Base-by-base conservation (phyloP, 2,329 filamentous ascomycete genomes). In the Epichloe gansuensis region DNA sequence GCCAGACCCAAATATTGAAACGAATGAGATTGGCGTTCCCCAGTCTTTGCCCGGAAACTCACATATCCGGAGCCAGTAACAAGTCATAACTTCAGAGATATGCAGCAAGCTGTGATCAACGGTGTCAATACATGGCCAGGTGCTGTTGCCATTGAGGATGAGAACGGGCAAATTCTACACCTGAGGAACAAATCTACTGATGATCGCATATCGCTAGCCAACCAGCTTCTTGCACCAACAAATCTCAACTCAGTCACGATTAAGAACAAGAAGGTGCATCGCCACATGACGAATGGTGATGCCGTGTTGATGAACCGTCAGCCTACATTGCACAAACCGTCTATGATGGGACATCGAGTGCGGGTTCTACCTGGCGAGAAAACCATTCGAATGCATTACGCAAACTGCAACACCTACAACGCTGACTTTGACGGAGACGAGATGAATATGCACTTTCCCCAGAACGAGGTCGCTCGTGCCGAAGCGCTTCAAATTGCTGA, bases 361-460 rank as follows among this genome's bases (percentile, higher is more conserved):
- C 82, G 91, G 55, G 91, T 98, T 5, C 73, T 98, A 17, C 88
- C 89, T 0, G 91, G 90, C 38, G 94, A 98, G 68, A 95, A 95
- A 72, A 97, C 93, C 0, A 91, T 98, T 66, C 90, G 93, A 59
- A 97, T 98, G 91, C 93, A 98, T 73, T 98, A 98, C 71, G 91
- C 93, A 62, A 98, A 98, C 68, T 97, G 93, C 69, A 98, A 98
- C 65, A 96, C 93, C 0, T 98, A 98, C 76, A 98, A 98, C 62
- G 93, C 93, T 35, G 93, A 98, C 76, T 98, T 98, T 65, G 94
- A 98, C 64, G 93, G 93, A 68, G 93, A 98, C 66, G 93, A 98
- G 69, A 98, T 98, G 93, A 98, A 98, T 68, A 94, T 98, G 91
- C 93, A 98, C 70, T 97, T 98, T 64, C 93, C 93, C 1, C 93